Conservation (phyloP, 805 yeast genomes). For the Sugiyamaella boreocaroliniensis region DNA sequence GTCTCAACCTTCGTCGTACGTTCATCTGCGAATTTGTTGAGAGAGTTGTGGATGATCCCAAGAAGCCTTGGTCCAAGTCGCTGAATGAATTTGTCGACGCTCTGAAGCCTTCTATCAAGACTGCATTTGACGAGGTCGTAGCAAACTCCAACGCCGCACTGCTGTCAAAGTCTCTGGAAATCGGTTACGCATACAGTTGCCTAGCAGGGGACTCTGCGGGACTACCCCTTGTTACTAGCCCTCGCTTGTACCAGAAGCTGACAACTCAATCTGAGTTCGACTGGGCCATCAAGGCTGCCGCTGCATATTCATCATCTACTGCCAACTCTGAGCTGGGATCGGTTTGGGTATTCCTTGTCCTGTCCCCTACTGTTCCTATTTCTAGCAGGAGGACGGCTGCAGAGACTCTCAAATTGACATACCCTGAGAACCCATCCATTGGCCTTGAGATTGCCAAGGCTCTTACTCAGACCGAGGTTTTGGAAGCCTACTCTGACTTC, state of each 20-base stretch:
- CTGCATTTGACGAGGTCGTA: slow-evolving; percentile 40
- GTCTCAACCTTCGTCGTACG: slow-evolving; percentile 50
- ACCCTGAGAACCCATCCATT: slow-evolving; percentile 1
- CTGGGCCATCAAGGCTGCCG: slow-evolving; percentile 9
- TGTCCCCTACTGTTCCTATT: background rate
- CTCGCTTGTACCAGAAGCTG: slow-evolving; percentile 14
- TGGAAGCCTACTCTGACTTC: background rate
- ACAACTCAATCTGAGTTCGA: slow-evolving; percentile 10
- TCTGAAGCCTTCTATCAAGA: slow-evolving; percentile 25
- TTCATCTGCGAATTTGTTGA: slow-evolving; percentile 58
- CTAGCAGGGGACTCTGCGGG: background rate
- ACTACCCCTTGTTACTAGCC: background rate
- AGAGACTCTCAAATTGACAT: background rate
- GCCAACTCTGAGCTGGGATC: background rate
- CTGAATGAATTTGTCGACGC: slow-evolving; percentile 18
- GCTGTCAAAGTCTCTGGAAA: slow-evolving; percentile 44
- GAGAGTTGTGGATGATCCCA: slow-evolving; percentile 18
- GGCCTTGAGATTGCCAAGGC: background rate
- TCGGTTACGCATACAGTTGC: slow-evolving; percentile 33
- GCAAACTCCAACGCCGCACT: slow-evolving; percentile 49
- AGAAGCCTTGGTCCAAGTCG: slow-evolving; percentile 1
- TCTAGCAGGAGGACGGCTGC: background rate
- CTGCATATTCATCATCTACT: background rate
- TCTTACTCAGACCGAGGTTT: background rate
- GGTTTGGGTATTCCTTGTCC: slow-evolving; percentile 4